These are phyloP conservation scores for Vigna reflexopilosa DNA, from an alignment of 306 rosid species.

Conservation along the genomic window DNA sequence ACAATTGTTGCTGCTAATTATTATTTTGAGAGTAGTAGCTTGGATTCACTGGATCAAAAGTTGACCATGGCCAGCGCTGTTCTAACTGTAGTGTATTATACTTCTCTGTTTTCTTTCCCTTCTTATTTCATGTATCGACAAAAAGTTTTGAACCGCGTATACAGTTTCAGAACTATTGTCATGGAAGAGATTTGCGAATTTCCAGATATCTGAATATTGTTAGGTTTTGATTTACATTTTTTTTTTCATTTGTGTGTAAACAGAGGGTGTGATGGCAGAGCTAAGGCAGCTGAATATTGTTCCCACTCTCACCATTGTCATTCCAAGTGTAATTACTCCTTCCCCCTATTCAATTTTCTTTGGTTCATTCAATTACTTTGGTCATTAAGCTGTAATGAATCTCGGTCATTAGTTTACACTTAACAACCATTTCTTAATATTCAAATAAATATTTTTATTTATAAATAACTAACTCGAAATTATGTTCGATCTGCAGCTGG, in stretches of 20 bases:
- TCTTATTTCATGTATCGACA: neutral
- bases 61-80: conserved; percentile 71
- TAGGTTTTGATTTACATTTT: conserved; percentile 8
- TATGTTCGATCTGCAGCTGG: conserved; percentile 55
- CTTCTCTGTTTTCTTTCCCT: neutral
- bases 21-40: neutral
- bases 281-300: conserved; percentile 67
- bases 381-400: too few relatives aligned
- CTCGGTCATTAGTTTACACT: neutral
- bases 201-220: neutral
- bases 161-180: neutral
- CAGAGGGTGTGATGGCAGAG: conserved; percentile 80
- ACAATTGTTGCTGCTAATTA: too few relatives aligned
- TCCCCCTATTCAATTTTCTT: neutral
- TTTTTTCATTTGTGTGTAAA: conserved; percentile 11
- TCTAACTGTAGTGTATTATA: conserved; percentile 55
- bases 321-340: conserved; percentile 68
- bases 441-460: neutral
- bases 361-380: neutral
- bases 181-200: neutral
- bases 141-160: neutral
- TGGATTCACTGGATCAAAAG: conserved; percentile 54
- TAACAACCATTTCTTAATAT: neutral
- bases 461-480: neutral
- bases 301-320: conserved; percentile 76